Evolutionary conservation across 2,329 filamentous ascomycete genomes (phyloP).

Genomic region (Colletotrichum limetticola): DNA sequence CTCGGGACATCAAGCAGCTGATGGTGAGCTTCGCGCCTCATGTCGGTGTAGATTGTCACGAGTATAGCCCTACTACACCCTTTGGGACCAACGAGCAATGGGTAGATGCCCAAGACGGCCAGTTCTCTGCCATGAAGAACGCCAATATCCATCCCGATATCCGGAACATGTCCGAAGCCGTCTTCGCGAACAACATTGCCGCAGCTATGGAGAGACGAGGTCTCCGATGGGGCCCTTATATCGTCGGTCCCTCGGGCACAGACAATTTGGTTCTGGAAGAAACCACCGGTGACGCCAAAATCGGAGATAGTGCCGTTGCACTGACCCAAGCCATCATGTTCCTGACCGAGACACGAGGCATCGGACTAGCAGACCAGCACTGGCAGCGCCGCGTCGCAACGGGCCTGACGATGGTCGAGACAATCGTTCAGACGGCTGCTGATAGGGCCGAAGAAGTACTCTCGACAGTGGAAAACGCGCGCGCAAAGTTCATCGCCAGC

Average conservation of each 20-base stretch:
- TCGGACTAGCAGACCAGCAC: slow-evolving; percentile 43
- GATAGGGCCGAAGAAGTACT: slow-evolving; percentile 42
- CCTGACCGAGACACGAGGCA: slow-evolving; percentile 44
- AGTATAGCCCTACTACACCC: slow-evolving; percentile 39
- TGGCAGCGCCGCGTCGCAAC: slow-evolving; percentile 43
- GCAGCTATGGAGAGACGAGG: slow-evolving; percentile 42
- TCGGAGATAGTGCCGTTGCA: slow-evolving; percentile 44
- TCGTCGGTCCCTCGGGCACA: slow-evolving; percentile 35
- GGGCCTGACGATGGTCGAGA: slow-evolving; percentile 41
- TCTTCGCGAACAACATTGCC: slow-evolving; percentile 43
- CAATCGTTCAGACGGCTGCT: slow-evolving; percentile 43
- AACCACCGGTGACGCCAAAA: slow-evolving; percentile 43
- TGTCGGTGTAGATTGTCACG: slow-evolving; percentile 46
- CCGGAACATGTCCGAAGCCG: slow-evolving; percentile 41
- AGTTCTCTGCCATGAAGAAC: slow-evolving; percentile 48
- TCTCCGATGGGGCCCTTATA: slow-evolving; percentile 44
- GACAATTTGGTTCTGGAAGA: slow-evolving; percentile 39
- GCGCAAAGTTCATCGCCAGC: slow-evolving; percentile 41
- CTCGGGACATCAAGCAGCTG: slow-evolving; percentile 43
- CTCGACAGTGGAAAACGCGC: slow-evolving; percentile 40
- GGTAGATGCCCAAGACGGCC: slow-evolving; percentile 41
- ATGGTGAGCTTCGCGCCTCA: slow-evolving; percentile 43
- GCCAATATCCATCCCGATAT: slow-evolving; percentile 45
- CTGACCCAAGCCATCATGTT: slow-evolving; percentile 44
- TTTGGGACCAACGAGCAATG: slow-evolving; percentile 39